Evolutionary conservation across 257 asterid species (phyloP).

Genomic region (Petrea volubilis): DNA sequence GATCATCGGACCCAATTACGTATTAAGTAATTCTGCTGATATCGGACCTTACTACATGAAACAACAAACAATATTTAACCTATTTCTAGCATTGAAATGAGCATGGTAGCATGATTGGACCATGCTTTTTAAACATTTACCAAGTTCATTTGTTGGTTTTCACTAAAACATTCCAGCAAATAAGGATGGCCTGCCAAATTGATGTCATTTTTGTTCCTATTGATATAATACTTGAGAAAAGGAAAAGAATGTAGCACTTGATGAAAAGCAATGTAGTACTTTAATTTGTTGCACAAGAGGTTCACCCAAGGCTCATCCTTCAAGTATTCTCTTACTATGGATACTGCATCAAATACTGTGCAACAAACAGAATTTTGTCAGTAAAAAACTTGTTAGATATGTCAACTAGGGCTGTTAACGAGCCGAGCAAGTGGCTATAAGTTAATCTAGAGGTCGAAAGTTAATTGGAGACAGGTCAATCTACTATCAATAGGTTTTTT

Average conservation of each 20-base stretch:
- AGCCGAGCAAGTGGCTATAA: background rate
- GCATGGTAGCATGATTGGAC: background rate
- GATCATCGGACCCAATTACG: background rate
- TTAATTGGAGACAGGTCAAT: background rate
- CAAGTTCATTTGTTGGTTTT: conserved; percentile 1
- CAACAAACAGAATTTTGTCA: conserved; percentile 32
- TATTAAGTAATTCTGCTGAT: background rate
- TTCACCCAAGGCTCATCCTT: conserved; percentile 89
- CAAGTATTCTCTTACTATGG: conserved; percentile 84
- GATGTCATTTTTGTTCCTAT: background rate
- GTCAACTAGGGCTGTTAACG: too few species aligned
- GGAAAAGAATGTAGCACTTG: background rate
- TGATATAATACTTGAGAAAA: background rate
- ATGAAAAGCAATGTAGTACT: conserved; percentile 43
- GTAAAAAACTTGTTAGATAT: conserved; percentile 4
- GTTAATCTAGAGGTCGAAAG: background rate
- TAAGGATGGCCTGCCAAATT: background rate
- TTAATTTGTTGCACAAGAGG: conserved; percentile 65
- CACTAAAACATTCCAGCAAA: background rate
- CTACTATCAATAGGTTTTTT: background rate
- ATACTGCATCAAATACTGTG: conserved; percentile 70
- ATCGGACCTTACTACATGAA: background rate
- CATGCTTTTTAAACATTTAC: background rate
- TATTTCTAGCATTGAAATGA: background rate
- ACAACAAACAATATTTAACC: background rate